Conservation (phyloP, 192 early-diverging fungal genomes). For the Coemansia sp. region DNA sequence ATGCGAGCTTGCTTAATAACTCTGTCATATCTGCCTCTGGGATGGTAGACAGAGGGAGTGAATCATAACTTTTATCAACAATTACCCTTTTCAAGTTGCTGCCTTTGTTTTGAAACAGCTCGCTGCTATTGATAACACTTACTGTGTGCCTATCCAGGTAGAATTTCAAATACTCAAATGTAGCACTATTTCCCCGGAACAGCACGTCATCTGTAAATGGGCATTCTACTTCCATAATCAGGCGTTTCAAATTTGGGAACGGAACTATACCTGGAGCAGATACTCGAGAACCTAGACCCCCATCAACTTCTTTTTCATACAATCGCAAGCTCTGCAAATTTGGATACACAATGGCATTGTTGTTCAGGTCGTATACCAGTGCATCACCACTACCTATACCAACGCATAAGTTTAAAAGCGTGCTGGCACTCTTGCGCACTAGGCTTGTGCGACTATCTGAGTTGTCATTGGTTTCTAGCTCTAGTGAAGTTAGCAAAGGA, state of each 20-base stretch:
- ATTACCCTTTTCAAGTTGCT: not conserved
- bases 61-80: not conserved
- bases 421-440: not conserved
- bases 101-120: not conserved
- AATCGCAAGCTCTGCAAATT: conserved; percentile 5
- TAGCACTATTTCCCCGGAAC: conserved; percentile 7
- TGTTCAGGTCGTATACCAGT: not conserved
- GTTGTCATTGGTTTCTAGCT: not conserved
- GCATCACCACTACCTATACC: not conserved
- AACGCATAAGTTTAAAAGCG: not conserved
- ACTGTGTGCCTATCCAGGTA: not conserved
- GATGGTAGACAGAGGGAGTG: not conserved
- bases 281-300: not conserved
- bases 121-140: not conserved
- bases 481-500: not conserved
- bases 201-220: conserved; percentile 10
- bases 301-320: not conserved
- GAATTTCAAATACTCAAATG: not conserved
- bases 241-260: not conserved
- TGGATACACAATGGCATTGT: not conserved
- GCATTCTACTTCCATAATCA: not conserved
- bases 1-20: not conserved
- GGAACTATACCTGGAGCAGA: not conserved
- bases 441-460: not conserved
- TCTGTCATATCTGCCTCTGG: not conserved